Evolutionary conservation across 208 protist species (phyloP).

Genomic region (Naegleria gruberi): DNA sequence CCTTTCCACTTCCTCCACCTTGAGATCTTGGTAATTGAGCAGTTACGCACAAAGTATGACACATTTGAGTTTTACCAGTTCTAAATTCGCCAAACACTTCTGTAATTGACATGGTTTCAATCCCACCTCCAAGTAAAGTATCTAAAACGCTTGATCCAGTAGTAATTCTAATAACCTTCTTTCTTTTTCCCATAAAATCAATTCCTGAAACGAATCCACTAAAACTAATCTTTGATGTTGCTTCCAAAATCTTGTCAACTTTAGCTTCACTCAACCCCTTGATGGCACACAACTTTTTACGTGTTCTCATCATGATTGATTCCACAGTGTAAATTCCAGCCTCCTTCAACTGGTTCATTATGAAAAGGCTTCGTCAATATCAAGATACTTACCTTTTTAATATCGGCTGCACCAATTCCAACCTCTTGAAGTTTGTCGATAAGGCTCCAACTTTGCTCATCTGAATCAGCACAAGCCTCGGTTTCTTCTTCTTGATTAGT

Average conservation of each 20-base stretch:
- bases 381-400: slow-evolving; percentile 81
- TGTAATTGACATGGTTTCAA: slow-evolving; percentile 97
- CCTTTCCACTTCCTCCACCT: slow-evolving; percentile 94
- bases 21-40: slow-evolving; percentile 87
- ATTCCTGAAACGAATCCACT: slow-evolving; percentile 96
- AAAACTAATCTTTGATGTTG: slow-evolving; percentile 84
- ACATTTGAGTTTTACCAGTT: slow-evolving; percentile 98
- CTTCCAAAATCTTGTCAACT: slow-evolving; percentile 91
- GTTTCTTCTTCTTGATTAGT: slow-evolving; percentile 41
- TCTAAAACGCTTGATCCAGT: slow-evolving; percentile 97
- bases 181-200: slow-evolving; percentile 82
- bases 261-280: slow-evolving; percentile 98
- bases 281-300: slow-evolving; percentile 86
- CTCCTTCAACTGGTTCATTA: slow-evolving; percentile 32
- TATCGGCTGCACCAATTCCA: slow-evolving; percentile 82
- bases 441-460: slow-evolving; percentile 45
- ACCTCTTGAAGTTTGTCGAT: slow-evolving; percentile 80
- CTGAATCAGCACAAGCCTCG: neutral
- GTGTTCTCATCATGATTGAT: slow-evolving; percentile 88
- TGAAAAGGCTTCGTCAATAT: neutral
- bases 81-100: slow-evolving; percentile 99
- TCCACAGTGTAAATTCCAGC: slow-evolving; percentile 91
- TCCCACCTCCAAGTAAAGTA: slow-evolving; percentile 88
- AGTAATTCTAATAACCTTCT: slow-evolving; percentile 92
- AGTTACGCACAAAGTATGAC: slow-evolving; percentile 97